Base-by-base conservation (phyloP, 2,329 filamentous ascomycete species). In the Beauveria varroae region DNA sequence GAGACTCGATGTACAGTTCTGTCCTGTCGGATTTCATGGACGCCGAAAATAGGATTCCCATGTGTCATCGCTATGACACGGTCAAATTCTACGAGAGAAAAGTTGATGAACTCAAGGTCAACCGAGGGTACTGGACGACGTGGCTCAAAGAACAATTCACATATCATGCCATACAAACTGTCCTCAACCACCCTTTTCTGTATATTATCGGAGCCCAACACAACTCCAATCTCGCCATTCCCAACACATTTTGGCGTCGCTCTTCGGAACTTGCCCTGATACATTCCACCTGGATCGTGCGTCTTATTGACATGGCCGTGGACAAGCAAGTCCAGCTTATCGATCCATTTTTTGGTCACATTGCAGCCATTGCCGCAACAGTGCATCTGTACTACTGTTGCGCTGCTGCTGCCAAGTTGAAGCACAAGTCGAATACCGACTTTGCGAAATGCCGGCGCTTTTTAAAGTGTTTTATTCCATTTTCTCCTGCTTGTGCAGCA, bases 371-470 rank as follows among this genome's bases (percentile, higher is more conserved):
- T 41, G 79, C 80, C 1, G 80, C 79, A 0, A 82, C 79, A 0
- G 78, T 82, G 2, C 80, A 82, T 58, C 71, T 82, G 0, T 82
- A 81, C 64, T 82, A 80, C 63, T 82, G 79, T 65, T 81, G 79
- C 46, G 79, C 80, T 0, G 78, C 78, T 0, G 78, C 80, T 7
- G 66, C 77, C 0, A 72, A 76, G 55, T 65, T 82, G 12, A 81
- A 80, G 63, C 76, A 78, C 66, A 81, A 81, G 67, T 81, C 79
- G 0, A 80, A 79, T 34, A 75, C 76, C 1, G 79, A 82, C 62
- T 79, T 81, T 69, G 75, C 76, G 1, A 81, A 81, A 62, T 81
- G 79, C 63, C 72, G 76, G 56, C 72, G 72, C 53, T 82, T 82
- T 63, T 62, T 82, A 26, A 79, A 80, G 64, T 73, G 71, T 28